phyloP scores from a whole-genome alignment of 345 rosid genomes.

The Salix purpurea region DNA sequence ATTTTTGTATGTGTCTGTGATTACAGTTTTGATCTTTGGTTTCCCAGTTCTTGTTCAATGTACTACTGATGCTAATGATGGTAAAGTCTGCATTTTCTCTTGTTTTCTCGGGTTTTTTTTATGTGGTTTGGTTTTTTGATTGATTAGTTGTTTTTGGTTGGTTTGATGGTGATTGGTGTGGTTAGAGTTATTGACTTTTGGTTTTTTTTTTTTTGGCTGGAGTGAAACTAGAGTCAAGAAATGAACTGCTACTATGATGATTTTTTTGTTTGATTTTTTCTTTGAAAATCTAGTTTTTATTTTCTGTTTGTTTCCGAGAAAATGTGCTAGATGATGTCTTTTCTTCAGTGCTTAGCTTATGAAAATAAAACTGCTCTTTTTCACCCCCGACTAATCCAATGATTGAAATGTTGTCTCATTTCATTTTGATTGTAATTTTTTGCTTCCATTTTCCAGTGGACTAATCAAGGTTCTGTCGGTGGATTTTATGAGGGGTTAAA shows the following conservation, averaged over 20 bases:
- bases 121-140: neutral
- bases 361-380: neutral
- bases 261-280: neutral
- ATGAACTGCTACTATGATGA: neutral
- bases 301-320: conserved; percentile 28
- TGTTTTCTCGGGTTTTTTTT: neutral
- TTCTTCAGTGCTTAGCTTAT: neutral
- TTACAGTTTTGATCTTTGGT: conserved; percentile 15
- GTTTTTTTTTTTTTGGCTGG: neutral
- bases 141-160: neutral
- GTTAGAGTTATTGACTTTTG: conserved; percentile 4
- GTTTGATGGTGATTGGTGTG: conserved; percentile 9
- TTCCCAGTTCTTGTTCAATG: conserved; percentile 25
- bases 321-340: conserved; percentile 14
- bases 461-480: neutral
- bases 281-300: conserved; percentile 17
- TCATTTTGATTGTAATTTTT: neutral
- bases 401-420: neutral
- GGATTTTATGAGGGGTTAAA: neutral
- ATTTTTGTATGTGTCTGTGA: conserved; percentile 2
- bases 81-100: conserved; percentile 13
- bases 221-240: conserved; percentile 3
- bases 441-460: neutral
- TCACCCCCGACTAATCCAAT: neutral
- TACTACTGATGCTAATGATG: conserved; percentile 43